Evolutionary conservation across 257 asterid species (phyloP), one percentile per base, ranked within the genome.

Genomic region (Solanum paucissectum): DNA sequence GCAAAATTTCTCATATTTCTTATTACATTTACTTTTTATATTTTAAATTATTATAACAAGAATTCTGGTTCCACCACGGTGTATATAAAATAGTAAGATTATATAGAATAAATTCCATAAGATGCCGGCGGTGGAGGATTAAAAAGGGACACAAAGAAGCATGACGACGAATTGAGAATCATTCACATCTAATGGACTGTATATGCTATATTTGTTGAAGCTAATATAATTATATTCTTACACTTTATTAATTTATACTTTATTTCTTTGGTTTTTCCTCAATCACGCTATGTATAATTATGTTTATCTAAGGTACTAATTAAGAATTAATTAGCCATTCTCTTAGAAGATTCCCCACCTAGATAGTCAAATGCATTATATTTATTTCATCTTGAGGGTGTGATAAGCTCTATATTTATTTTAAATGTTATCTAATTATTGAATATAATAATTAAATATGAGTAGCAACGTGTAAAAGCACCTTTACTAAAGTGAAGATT

Each of bases 161-260:
- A 88, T 79, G 89, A 89, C 46, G 93, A 93, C 94, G 86, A 87
- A 16, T 23, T 52, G 82, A 90, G 94, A 88, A 93, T 87, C 88
- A 87, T 44, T 83, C 34, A 60, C 84, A 21, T 86, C 91, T 89
- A 92, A 88, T 89, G 95, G 92, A 83, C 89, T 86, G 92, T 93
- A 90, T 93, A 91, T 87, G 64, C 42, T 83, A 90, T 90, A 90
- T 29, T 72, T 46, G 29, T 46, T 49, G 68, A 46, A 81, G 42
- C 25, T 66, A 32, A 86, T 87, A 86, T 72, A 62, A 89, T 72
- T 20, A 68, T 85, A 46, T 89, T 74, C 91, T 69, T 25, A 10
- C 18, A 27, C 27, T 49, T 81, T 9, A 81, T 46, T 81, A 81
- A 27, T 46, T 5, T 81, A 46, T 2, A 81, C 62, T 9, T 81